phyloP scores from a whole-genome alignment of 495 filamentous ascomycete species.

The Penicillium antarcticum region DNA sequence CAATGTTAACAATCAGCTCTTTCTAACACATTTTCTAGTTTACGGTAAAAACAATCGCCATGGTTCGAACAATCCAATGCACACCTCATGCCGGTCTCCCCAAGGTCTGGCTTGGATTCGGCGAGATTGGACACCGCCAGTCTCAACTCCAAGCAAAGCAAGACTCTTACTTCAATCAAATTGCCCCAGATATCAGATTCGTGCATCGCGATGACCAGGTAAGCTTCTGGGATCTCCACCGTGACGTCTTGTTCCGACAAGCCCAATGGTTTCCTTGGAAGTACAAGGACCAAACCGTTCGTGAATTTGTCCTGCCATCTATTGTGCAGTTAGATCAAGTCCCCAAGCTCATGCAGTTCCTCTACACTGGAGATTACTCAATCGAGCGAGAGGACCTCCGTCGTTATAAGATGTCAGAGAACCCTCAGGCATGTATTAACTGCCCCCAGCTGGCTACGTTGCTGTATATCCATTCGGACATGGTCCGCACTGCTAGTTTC shows the following conservation, averaged over 20 bases:
- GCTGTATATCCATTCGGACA: neutral
- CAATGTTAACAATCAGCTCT: no score
- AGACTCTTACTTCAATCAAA: neutral
- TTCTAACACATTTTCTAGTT: no score
- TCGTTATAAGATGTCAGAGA: neutral
- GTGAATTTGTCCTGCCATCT: neutral
- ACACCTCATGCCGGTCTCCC: neutral
- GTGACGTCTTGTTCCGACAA: neutral
- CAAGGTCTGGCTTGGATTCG: neutral
- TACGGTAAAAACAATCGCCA: no score
- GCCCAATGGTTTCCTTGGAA: neutral
- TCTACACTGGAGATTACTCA: conserved; percentile 6
- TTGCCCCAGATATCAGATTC: neutral
- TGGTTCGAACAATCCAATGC: neutral
- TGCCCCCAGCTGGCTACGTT: conserved; percentile 1
- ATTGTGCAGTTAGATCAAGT: neutral
- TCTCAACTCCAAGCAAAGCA: neutral
- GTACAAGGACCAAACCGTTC: neutral
- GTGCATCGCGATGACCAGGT: neutral
- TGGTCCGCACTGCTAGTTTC: neutral
- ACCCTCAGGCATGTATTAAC: neutral
- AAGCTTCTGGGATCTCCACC: neutral
- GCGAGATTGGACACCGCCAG: conserved; percentile 2
- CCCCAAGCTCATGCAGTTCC: neutral
- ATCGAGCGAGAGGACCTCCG: neutral